phyloP scores from a whole-genome alignment of 2,329 filamentous ascomycete genomes.

The Nigrospora sphaerica region DNA sequence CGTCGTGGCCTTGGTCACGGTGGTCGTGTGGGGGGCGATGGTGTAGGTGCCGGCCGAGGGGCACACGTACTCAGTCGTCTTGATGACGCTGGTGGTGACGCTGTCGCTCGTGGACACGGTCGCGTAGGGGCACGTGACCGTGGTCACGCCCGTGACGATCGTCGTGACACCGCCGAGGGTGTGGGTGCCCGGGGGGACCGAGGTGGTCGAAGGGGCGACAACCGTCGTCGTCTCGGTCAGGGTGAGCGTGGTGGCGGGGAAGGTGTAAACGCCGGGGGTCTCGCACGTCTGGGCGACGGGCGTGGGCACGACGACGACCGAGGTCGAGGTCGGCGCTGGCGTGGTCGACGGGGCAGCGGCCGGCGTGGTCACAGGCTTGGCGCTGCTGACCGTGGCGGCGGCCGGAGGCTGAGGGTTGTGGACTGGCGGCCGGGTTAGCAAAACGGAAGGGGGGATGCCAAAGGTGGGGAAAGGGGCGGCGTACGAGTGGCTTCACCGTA shows the following conservation, averaged over 20 bases:
- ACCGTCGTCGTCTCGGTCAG: conserved; percentile 62
- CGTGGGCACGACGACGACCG: conserved; percentile 42
- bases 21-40: conserved; percentile 61
- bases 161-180: conserved; percentile 69
- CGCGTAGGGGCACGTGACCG: conserved; percentile 63
- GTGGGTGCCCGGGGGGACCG: conserved; percentile 56
- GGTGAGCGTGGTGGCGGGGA: conserved; percentile 65
- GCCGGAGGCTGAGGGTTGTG: conserved; percentile 26
- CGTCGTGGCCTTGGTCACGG: conserved; percentile 44
- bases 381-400: conserved; percentile 17
- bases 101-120: conserved; percentile 52
- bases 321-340: conserved; percentile 17
- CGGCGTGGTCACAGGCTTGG: conserved; percentile 11
- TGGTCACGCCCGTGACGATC: conserved; percentile 58
- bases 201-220: conserved; percentile 54
- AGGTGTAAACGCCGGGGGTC: conserved; percentile 67
- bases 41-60: conserved; percentile 69
- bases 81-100: conserved; percentile 59
- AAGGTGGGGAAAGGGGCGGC: conserved; percentile 17
- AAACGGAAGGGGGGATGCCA: conserved; percentile 1
- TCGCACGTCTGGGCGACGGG: conserved; percentile 47
- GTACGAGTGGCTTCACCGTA: conserved; percentile 60
- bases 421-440: conserved; percentile 27
- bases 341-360: conserved; percentile 11
- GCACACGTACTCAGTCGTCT: conserved; percentile 67